Base-by-base conservation (phyloP, 768 basidiomycete genomes). In the Antrodiella citrinella region DNA sequence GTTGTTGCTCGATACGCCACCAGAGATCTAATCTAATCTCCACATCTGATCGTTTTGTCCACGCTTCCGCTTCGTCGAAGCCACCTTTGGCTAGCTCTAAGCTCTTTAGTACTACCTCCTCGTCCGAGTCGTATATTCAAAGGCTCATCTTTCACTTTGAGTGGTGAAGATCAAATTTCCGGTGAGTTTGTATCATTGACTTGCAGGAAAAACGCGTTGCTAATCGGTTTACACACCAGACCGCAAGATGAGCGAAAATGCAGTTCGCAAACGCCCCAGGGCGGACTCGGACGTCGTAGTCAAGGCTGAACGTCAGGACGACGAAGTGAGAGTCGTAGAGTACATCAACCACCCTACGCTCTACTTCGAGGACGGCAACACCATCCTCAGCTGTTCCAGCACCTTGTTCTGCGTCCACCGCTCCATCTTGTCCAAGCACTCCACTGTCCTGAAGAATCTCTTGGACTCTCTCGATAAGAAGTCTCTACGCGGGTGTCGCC, bases 331-430 rank as follows among this genome's bases (percentile, higher is more conserved):
- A 35, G 7, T 35, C 15, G 30, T 35, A 7, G 30, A 7, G 30
- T 35, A 35, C 15, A 7, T 40, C 18, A 50, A 50, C 30, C 54
- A 56, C 25, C 54, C 54, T 3, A 50, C 42, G 11, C 52, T 56
- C 35, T 56, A 47, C 40, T 50, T 26, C 24, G 48, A 56, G 21
- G 54, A 56, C 30, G 54, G 54, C 22, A 56, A 53, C 26, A 48
- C 50, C 22, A 49, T 56, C 30, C 19, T 56, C 4, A 42, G 26
- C 25, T 40, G n/a, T 12, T 25, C 24, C 11, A 53, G 44, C 4
- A 50, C 49, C 4, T 35, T 56, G 3, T 56, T 53, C 42, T 39
- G 54, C 40, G 52, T 56, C 18, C 54, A 56, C 19, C 52, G 49
- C 4, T 44, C 52, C 18, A 10, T 53, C 4, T 19, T 56, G 25